Conservation (phyloP, 805 yeast species). For the Metschnikowia matae region DNA sequence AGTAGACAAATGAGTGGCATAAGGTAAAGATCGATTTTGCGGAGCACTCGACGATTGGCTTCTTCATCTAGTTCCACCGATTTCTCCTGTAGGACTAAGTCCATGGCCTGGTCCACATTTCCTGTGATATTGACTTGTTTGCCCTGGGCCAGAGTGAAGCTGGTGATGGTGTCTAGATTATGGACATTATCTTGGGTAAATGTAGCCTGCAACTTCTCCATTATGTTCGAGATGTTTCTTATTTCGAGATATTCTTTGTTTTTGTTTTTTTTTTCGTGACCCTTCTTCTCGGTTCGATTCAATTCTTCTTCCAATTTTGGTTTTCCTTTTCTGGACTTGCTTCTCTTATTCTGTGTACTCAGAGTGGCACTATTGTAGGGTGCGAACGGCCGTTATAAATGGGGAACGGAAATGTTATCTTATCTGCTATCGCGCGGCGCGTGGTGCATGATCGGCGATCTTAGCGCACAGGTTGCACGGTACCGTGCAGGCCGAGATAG, state of each 20-base stretch:
- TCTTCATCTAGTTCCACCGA: slow-evolving; percentile 18
- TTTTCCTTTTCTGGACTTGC: too few relatives aligned
- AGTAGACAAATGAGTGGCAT: slow-evolving; percentile 49
- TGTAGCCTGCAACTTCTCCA: slow-evolving; percentile 1
- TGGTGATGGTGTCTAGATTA: slow-evolving; percentile 15
- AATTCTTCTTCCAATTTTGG: too few relatives aligned
- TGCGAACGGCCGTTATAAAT: too few relatives aligned
- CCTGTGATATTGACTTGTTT: slow-evolving; percentile 25
- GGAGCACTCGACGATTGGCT: slow-evolving; percentile 32
- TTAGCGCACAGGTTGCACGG: too few relatives aligned
- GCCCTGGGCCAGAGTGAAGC: slow-evolving; percentile 17
- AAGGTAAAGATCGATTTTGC: slow-evolving; percentile 49
- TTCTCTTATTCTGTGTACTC: too few relatives aligned
- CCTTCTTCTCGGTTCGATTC: too few relatives aligned
- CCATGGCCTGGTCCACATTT: slow-evolving; percentile 47
- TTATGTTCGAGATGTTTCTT: too few relatives aligned
- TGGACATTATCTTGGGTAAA: slow-evolving; percentile 15
- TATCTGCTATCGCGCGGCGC: background rate
- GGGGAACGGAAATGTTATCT: background rate
- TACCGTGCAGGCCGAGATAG: too few relatives aligned
- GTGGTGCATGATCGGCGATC: too few relatives aligned
- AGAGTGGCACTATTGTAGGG: too few relatives aligned
- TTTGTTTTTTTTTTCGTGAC: too few relatives aligned
- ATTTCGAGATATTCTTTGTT: too few relatives aligned
- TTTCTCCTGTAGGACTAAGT: slow-evolving; percentile 32